These are phyloP conservation scores for Penicillium pancosmium DNA, from an alignment of 495 filamentous ascomycete species.

Conservation along the genomic window DNA sequence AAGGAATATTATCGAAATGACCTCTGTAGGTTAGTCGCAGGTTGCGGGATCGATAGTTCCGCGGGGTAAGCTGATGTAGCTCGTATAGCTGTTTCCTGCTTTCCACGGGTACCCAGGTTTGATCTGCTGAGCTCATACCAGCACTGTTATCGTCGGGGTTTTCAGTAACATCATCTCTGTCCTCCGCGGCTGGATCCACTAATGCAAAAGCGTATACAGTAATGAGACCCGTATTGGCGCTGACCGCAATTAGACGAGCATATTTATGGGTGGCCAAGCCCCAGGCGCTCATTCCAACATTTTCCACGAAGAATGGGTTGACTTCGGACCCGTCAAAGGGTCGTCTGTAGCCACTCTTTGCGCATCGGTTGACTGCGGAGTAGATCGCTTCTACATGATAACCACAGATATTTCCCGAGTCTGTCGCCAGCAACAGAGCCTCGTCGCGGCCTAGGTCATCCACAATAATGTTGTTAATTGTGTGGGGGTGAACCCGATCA, in stretches of 20 bases:
- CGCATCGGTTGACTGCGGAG: conserved; percentile 43
- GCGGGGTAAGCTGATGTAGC: conserved; percentile 34
- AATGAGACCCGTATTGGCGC: conserved; percentile 70
- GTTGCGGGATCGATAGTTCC: conserved; percentile 40
- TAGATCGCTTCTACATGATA: conserved; percentile 68
- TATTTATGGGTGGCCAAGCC: conserved; percentile 82
- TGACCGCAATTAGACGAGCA: conserved; percentile 78
- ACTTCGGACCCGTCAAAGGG: conserved; percentile 36
- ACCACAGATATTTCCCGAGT: conserved; percentile 87
- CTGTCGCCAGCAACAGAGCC: conserved; percentile 72
- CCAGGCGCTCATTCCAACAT: conserved; percentile 82
- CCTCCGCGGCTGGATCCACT: conserved; percentile 32
- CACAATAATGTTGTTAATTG: conserved; percentile 76
- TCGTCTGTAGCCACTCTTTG: conserved; percentile 23
- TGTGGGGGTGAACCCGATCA: conserved; percentile 60
- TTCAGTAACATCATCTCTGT: conserved; percentile 26
- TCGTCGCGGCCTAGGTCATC: conserved; percentile 82
- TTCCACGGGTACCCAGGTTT: conserved; percentile 42
- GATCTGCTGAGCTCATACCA: conserved; percentile 19
- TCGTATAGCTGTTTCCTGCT: conserved; percentile 27
- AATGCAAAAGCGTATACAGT: conserved; percentile 77
- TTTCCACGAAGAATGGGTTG: conserved; percentile 69
- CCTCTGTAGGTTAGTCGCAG: conserved; percentile 45
- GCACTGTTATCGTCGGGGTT: conserved; percentile 20
- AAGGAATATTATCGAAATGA: conserved; percentile 72